Percentiles rank a stretch among this genome's conserved stretches.
These are phyloP conservation scores for Aegilops longissima DNA, from an alignment of 176 grass and related monocot genomes.

Conservation along the genomic window DNA sequence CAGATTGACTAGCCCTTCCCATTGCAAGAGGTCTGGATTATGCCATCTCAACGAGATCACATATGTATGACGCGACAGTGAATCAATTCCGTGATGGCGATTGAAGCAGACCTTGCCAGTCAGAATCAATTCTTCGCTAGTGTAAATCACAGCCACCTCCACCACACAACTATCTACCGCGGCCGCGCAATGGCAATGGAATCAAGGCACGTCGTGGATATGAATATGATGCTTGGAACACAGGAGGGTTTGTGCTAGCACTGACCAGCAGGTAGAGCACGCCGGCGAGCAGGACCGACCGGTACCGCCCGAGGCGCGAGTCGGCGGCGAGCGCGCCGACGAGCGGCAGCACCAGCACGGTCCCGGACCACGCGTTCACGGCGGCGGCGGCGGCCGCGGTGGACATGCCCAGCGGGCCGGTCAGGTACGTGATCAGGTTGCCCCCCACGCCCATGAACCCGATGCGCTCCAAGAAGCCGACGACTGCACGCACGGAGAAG, in stretches of 20 bases:
- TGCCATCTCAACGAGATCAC: background rate
- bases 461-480: constrained; percentile 51
- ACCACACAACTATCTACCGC: background rate
- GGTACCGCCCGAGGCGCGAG: constrained; percentile 48
- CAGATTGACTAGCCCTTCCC: background rate
- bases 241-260: background rate
- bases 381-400: constrained; percentile 42
- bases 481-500: background rate
- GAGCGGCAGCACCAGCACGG: constrained; percentile 49
- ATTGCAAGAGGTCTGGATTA: background rate
- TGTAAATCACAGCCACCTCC: background rate
- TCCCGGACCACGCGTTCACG: constrained; percentile 44
- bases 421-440: constrained; percentile 70
- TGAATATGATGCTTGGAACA: background rate
- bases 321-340: constrained; percentile 57
- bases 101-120: background rate
- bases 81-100: background rate
- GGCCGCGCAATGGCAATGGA: too few relatives aligned
- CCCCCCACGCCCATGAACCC: constrained; percentile 47
- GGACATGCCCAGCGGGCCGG: constrained; percentile 50
- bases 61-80: background rate
- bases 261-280: constrained; percentile 45
- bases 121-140: background rate
- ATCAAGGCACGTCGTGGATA: too few relatives aligned
- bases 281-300: constrained; percentile 30